Conservation (phyloP, 352 stramenopile genomes). For the Globisporangium cystogenes region DNA sequence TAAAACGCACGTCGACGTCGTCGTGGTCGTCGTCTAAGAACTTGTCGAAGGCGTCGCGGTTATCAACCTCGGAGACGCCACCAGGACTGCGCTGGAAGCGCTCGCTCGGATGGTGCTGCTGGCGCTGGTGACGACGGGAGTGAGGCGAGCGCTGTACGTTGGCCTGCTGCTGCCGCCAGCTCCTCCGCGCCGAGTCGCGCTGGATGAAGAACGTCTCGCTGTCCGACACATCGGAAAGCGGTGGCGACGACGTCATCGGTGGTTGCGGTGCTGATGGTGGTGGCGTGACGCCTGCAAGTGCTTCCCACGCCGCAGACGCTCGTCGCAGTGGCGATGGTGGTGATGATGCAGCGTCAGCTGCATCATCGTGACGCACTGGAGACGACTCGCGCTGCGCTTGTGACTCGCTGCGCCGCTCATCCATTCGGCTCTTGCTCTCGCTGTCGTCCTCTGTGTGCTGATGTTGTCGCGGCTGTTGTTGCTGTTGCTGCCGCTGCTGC, state of each 20-base stretch:
- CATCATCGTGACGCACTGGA: too few species aligned
- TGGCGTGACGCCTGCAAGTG: not conserved
- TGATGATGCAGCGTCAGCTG: not conserved
- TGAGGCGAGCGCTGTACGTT: too few species aligned
- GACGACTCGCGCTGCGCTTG: not conserved
- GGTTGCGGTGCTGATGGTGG: too few species aligned
- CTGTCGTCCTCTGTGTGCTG: not conserved
- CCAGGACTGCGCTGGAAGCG: slow-evolving; percentile 3
- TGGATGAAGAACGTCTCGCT: slow-evolving; percentile 17
- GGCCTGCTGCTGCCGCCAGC: not conserved
- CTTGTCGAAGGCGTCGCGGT: not conserved
- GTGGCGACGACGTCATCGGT: too few species aligned
- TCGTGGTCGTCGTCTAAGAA: too few species aligned
- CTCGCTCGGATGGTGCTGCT: not conserved
- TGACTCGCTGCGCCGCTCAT: not conserved
- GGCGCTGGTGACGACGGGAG: too few species aligned
- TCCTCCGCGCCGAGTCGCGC: slow-evolving; percentile 12
- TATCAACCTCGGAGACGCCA: not conserved
- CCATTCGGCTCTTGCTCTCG: slow-evolving; percentile 17
- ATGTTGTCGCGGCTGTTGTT: not conserved
- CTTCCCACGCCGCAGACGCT: not conserved
- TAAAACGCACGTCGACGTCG: too few species aligned
- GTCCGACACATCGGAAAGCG: slow-evolving; percentile 7
- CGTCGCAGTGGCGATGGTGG: not conserved
- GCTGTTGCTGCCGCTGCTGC: not conserved